These are phyloP conservation scores for Ustilago cynodontis DNA, from an alignment of 1,284 basidiomycete species.

Conservation along the genomic window DNA sequence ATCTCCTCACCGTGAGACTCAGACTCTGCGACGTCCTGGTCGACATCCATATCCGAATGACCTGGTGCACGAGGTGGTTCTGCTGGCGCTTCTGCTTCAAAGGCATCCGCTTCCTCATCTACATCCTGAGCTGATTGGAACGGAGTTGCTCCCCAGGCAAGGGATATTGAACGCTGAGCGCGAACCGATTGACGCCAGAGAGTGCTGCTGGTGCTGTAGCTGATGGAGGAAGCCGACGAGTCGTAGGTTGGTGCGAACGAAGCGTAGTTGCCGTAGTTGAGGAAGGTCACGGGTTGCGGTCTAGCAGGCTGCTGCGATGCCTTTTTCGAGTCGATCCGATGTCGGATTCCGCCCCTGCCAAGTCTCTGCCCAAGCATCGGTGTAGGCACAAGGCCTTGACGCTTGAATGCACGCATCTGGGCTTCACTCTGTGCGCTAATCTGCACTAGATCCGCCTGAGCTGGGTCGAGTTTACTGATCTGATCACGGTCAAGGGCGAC, in stretches of 20 bases:
- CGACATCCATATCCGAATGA: slow-evolving; percentile 2
- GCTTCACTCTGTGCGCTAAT: slow-evolving; percentile 48
- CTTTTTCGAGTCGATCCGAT: slow-evolving; percentile 29
- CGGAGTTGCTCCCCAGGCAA: slow-evolving; percentile 35
- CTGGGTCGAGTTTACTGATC: slow-evolving; percentile 46
- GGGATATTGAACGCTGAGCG: slow-evolving; percentile 18
- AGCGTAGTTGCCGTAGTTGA: slow-evolving; percentile 60
- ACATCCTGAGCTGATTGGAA: neutral
- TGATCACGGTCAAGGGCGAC: slow-evolving; percentile 31
- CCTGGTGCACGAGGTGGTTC: slow-evolving; percentile 10
- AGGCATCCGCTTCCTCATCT: slow-evolving; percentile 15
- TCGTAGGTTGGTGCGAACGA: slow-evolving; percentile 65
- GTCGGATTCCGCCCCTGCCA: slow-evolving; percentile 22
- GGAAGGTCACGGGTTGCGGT: slow-evolving; percentile 46
- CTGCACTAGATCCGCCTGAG: slow-evolving; percentile 58
- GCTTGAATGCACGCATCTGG: slow-evolving; percentile 27
- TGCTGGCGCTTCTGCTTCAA: slow-evolving; percentile 3
- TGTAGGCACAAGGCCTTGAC: slow-evolving; percentile 33
- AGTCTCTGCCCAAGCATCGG: slow-evolving; percentile 50
- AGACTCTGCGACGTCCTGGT: slow-evolving; percentile 22
- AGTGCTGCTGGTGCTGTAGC: slow-evolving; percentile 26
- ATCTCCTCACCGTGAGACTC: slow-evolving; percentile 10
- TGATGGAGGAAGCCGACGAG: slow-evolving; percentile 47
- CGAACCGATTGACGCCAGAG: slow-evolving; percentile 35
- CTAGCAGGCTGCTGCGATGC: slow-evolving; percentile 17